Evolutionary conservation across 2,329 filamentous ascomycete species (phyloP), one percentile per base, ranked within the genome.

Genomic region (Epichloe aotearoae): DNA sequence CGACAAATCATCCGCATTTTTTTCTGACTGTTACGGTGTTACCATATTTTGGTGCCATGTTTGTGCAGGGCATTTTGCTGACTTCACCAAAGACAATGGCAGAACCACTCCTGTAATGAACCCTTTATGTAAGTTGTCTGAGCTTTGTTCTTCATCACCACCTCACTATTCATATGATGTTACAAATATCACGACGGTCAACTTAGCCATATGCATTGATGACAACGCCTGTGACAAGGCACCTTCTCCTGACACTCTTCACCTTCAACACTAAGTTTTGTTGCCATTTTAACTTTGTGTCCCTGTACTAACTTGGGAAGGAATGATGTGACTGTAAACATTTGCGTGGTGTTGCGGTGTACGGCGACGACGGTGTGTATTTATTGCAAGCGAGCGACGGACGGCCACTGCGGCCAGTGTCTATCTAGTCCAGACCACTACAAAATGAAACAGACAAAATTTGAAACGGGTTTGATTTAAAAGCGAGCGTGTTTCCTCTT

Each of bases 111-210:
- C 14, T 4, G n/a, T 12, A 2, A 43, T 15, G 30, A 17, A 7
- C 42, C 50, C 48, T 30, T 12, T 8, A 26, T 48, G 61, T 68
- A 59, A 61, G 65, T 66, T 48, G n/a, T 8, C 17, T 40, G 20
- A 20, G 17, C 3, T 5, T 52, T n/a, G 5, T 17, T 38, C n/a
- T 42, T 20, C 10, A 39, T 2, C 17, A 37, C 15, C 39, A 30
- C 33, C 15, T 30, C 51, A 20, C 55, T 30, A 30, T 26, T 61
- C 47, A 62, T 52, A 71, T 71, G 69, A 71, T 70, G 66, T 57
- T 62, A 65, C 61, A 66, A 63, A 45, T 69, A 70, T 71, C 69
- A 71, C 69, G 69, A 71, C 69, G 69, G 69, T 71, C 69, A 70
- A 71, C 69, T 62, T 69, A 71, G 69, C 69, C 66, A 69, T 66